These are phyloP conservation scores for Hansenula sp. DNA, from an alignment of 1,139 yeast species.

Conservation along the genomic window DNA sequence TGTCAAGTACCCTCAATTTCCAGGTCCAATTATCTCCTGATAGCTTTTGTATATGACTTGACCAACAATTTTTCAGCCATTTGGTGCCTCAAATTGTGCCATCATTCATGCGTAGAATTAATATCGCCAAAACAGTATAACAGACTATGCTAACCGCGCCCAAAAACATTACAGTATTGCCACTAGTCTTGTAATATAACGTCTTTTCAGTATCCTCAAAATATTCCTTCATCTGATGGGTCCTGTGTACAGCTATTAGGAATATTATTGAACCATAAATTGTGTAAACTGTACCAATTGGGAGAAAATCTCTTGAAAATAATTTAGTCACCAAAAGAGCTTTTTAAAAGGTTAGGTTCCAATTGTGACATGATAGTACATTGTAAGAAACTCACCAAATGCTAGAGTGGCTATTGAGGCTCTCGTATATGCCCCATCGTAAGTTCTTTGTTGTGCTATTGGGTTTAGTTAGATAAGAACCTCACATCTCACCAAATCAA, in stretches of 20 bases:
- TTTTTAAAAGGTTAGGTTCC: too few relatives aligned
- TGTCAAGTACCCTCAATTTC: too few relatives aligned
- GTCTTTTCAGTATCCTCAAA: slow-evolving; percentile 8
- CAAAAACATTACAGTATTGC: slow-evolving; percentile 17
- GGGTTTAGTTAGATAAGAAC: not conserved
- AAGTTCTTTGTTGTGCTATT: slow-evolving; percentile 22
- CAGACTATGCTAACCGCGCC: slow-evolving; percentile 12
- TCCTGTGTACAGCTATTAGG: slow-evolving; percentile 13
- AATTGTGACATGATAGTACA: too few relatives aligned
- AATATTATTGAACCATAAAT: slow-evolving; percentile 19
- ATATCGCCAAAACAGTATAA: slow-evolving; percentile 14
- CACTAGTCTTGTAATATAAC: slow-evolving; percentile 20
- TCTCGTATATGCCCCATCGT: slow-evolving; percentile 23
- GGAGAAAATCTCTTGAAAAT: slow-evolving; percentile 17
- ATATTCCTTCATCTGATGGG: slow-evolving; percentile 11
- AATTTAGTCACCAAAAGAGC: slow-evolving; percentile 19
- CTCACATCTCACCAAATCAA: too few relatives aligned
- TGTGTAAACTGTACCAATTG: slow-evolving; percentile 19
- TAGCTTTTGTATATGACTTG: too few relatives aligned
- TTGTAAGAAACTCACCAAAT: slow-evolving; percentile 13
- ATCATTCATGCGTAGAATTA: slow-evolving; percentile 13
- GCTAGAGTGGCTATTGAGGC: slow-evolving; percentile 20
- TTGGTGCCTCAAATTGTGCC: too few relatives aligned
- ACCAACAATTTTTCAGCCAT: too few relatives aligned
- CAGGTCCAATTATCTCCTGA: too few relatives aligned